Evolutionary conservation across 768 basidiomycete genomes (phyloP).

Genomic region (Trametes gibbosa): DNA sequence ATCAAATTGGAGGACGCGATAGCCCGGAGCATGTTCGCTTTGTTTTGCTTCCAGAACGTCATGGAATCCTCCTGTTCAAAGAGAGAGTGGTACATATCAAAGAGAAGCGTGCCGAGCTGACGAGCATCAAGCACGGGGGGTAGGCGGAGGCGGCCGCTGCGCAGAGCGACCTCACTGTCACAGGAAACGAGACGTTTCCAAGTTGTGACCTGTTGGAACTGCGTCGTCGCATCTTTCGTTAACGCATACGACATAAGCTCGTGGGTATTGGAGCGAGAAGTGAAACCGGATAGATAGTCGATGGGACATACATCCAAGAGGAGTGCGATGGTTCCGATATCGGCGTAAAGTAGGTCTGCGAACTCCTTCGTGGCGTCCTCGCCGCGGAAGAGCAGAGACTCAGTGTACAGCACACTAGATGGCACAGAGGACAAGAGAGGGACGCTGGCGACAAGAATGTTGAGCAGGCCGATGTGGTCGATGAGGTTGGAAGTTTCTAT

Average conservation of each 20-base stretch:
- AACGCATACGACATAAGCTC: constrained; percentile 29
- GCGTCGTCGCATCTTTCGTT: constrained; percentile 8
- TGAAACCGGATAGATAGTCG: constrained; percentile 41
- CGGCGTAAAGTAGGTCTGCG: constrained; percentile 32
- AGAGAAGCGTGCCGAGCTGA: constrained; percentile 39
- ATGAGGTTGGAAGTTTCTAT: constrained; percentile 49
- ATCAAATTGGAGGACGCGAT: constrained; percentile 26
- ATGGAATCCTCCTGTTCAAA: constrained; percentile 40
- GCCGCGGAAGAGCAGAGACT: constrained; percentile 36
- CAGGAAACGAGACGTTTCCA: constrained; percentile 36
- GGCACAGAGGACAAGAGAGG: constrained; percentile 35
- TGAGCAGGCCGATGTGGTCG: constrained; percentile 43
- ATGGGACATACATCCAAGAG: constrained; percentile 42
- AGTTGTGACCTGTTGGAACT: constrained; percentile 37
- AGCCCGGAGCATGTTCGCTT: constrained; percentile 1
- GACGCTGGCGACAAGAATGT: constrained; percentile 18
- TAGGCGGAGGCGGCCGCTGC: background rate
- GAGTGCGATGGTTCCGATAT: constrained; percentile 40
- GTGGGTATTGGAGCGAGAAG: constrained; percentile 39
- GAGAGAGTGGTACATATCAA: constrained; percentile 42
- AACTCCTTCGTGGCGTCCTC: constrained; percentile 34
- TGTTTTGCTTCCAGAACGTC: constrained; percentile 5
- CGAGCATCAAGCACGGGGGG: constrained; percentile 28
- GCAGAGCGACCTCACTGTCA: constrained; percentile 16
- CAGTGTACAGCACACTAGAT: constrained; percentile 39